Evolutionary conservation across 106 monocot genomes (phyloP).

Genomic region (Posidonia australis): DNA sequence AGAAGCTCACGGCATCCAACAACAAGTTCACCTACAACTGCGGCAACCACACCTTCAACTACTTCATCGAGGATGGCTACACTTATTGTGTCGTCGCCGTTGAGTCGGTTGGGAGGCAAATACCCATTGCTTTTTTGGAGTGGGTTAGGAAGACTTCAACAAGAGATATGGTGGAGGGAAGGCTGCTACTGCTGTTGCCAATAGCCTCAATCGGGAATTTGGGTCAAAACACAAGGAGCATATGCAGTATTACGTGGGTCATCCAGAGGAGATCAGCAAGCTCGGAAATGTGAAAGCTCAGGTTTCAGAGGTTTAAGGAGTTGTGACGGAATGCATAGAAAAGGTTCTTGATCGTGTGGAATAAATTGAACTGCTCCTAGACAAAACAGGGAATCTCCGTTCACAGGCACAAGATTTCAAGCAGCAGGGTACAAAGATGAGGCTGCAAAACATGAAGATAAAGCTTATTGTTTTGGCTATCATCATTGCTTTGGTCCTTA

Average conservation of each 20-base stretch:
- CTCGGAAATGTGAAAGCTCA: neutral
- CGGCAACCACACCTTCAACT: slow-evolving; percentile 15
- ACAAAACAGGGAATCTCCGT: too few species aligned
- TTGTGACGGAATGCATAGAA: too few species aligned
- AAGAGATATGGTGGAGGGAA: slow-evolving; percentile 68
- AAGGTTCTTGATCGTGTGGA: too few species aligned
- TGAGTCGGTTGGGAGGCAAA: slow-evolving; percentile 60
- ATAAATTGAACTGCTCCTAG: too few species aligned
- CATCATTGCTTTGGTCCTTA: too few species aligned
- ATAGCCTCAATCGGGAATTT: slow-evolving; percentile 60
- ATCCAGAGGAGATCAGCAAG: neutral
- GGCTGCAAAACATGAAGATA: too few species aligned
- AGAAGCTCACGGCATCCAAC: slow-evolving; percentile 15
- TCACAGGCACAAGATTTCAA: too few species aligned
- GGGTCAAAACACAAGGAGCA: slow-evolving; percentile 23
- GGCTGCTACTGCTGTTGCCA: slow-evolving; percentile 48
- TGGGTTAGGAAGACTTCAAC: slow-evolving; percentile 70
- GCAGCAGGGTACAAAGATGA: too few species aligned
- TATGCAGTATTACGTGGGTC: too few species aligned
- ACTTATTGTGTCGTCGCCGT: slow-evolving; percentile 65
- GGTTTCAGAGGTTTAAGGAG: too few species aligned
- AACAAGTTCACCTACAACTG: slow-evolving; percentile 18
- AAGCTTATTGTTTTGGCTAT: too few species aligned
- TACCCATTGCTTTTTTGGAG: slow-evolving; percentile 69
- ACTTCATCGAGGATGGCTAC: slow-evolving; percentile 18